Conservation (phyloP, 495 filamentous ascomycete species). For the Lophiotrema nucula region DNA sequence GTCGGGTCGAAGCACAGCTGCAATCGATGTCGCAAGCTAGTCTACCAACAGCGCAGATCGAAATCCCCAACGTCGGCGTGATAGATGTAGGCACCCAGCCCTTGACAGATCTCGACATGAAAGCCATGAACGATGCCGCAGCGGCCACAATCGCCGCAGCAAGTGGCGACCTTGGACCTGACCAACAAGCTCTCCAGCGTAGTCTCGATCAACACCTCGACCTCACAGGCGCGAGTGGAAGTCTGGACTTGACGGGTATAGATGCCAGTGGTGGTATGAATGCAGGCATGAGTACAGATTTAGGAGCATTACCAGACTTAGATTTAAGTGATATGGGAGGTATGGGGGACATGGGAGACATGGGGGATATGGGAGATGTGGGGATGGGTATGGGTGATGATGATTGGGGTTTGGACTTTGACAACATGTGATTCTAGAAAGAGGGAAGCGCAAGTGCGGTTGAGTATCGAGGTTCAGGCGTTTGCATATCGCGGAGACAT, state of each 20-base stretch:
- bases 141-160: conserved; percentile 23
- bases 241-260: conserved; percentile 16
- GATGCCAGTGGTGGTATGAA: conserved; percentile 24
- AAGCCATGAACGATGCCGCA: conserved; percentile 24
- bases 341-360: conserved; percentile 20
- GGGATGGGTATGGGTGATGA: conserved; percentile 31
- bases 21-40: conserved; percentile 10
- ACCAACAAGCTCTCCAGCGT: conserved; percentile 18
- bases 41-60: conserved; percentile 27
- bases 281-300: conserved; percentile 25
- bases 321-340: conserved; percentile 25
- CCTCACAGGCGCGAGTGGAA: conserved; percentile 12
- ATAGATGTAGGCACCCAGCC: conserved; percentile 20
- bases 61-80: conserved; percentile 28
- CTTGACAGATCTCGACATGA: conserved; percentile 18
- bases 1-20: conserved; percentile 65
- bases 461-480: too few relatives aligned
- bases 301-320: conserved; percentile 24
- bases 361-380: conserved; percentile 19
- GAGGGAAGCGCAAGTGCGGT: background rate
- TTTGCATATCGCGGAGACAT: too few relatives aligned
- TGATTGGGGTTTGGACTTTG: conserved; percentile 33
- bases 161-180: conserved; percentile 6
- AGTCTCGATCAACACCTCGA: conserved; percentile 24
- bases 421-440: conserved; percentile 14